Evolutionary conservation across 2,329 filamentous ascomycete species (phyloP).

Genomic region (Colletotrichum lupini): DNA sequence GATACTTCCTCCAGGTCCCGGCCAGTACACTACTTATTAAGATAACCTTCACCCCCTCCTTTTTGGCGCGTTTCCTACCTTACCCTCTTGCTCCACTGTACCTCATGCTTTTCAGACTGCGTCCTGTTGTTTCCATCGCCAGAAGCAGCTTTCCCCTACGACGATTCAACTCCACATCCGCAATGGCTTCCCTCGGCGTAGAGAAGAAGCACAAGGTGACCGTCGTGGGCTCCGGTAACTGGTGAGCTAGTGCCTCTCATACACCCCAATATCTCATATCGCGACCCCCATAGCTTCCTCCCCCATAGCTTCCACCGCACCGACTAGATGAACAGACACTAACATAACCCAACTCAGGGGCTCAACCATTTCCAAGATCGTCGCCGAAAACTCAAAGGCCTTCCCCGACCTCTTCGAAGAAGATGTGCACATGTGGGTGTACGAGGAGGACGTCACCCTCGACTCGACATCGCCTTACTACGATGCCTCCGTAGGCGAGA

Average conservation of each 20-base stretch:
- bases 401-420: constrained; percentile 86
- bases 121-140: constrained; percentile 28
- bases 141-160: constrained; percentile 27
- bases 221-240: constrained; percentile 95
- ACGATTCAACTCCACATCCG: constrained; percentile 27
- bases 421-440: constrained; percentile 99
- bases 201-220: constrained; percentile 90
- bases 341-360: constrained; percentile 68
- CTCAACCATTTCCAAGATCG: constrained; percentile 96
- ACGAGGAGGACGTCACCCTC: constrained; percentile 87
- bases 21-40: constrained; percentile 3
- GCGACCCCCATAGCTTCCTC: neutral
- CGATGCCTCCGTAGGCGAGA: constrained; percentile 69
- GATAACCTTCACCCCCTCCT: constrained; percentile 26
- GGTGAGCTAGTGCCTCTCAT: constrained; percentile 62
- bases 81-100: neutral
- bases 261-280: neutral
- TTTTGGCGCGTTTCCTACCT: neutral
- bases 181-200: constrained; percentile 53
- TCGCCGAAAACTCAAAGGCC: constrained; percentile 88
- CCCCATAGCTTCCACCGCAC: neutral
- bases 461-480: constrained; percentile 79
- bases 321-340: neutral
- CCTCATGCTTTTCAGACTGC: constrained; percentile 36
- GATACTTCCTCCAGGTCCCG: neutral